phyloP scores from a whole-genome alignment of 768 basidiomycete species.

The Podaxis carcinomalis region DNA sequence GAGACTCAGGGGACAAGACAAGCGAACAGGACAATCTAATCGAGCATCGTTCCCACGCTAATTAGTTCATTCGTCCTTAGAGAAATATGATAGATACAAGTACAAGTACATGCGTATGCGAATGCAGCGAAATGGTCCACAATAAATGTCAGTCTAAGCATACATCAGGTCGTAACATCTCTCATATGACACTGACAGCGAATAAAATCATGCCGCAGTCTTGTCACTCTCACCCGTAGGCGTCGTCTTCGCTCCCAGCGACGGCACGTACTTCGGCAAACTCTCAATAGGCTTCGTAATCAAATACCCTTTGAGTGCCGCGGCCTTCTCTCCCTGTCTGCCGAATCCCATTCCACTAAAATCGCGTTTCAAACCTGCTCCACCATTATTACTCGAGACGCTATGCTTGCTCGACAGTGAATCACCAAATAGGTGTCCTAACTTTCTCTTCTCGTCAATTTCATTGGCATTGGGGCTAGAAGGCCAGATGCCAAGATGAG shows the following conservation, averaged over 20 bases:
- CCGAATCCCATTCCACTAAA: conserved; percentile 55
- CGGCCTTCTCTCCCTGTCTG: conserved; percentile 74
- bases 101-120: not conserved
- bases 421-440: conserved; percentile 1
- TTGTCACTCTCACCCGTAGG: not conserved
- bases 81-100: not conserved
- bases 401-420: conserved; percentile 10
- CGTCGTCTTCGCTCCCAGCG: not conserved
- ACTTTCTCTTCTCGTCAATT: conserved; percentile 12
- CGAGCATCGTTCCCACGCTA: not conserved
- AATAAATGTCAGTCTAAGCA: not conserved
- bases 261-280: conserved; percentile 19
- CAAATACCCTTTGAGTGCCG: conserved; percentile 55
- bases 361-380: conserved; percentile 32
- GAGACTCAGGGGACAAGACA: not conserved
- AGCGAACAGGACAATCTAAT: not conserved
- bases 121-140: not conserved
- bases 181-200: not conserved
- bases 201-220: not conserved
- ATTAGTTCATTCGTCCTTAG: not conserved
- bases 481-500: not conserved
- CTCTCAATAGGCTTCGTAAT: conserved; percentile 26
- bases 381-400: conserved; percentile 16
- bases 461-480: not conserved
- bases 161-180: not conserved